These are phyloP conservation scores for Colletotrichum lentis DNA, from an alignment of 2,329 filamentous ascomycete species.

Conservation along the genomic window DNA sequence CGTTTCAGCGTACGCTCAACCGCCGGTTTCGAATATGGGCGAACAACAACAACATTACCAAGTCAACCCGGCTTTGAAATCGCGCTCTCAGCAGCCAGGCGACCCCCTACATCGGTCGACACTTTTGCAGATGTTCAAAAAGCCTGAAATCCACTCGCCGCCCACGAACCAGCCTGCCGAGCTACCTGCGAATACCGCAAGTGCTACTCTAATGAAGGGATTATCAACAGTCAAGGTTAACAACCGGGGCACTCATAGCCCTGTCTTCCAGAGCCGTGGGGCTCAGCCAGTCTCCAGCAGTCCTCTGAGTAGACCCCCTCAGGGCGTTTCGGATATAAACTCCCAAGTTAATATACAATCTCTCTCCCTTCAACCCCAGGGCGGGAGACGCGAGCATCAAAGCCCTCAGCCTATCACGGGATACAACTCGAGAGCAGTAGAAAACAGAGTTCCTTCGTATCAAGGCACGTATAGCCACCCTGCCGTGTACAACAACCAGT, in stretches of 20 bases:
- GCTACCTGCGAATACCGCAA: slow-evolving; percentile 32
- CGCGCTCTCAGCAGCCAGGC: slow-evolving; percentile 44
- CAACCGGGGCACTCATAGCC: slow-evolving; percentile 9
- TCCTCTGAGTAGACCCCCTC: slow-evolving; percentile 32
- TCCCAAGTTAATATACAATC: slow-evolving; percentile 18
- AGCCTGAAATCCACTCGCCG: slow-evolving; percentile 42
- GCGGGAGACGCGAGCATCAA: slow-evolving; percentile 3
- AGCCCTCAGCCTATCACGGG: slow-evolving; percentile 7
- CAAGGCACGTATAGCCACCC: slow-evolving; percentile 16
- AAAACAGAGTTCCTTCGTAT: slow-evolving; percentile 8
- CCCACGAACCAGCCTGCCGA: slow-evolving; percentile 22
- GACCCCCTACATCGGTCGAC: slow-evolving; percentile 54
- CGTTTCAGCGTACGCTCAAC: not conserved
- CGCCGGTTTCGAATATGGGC: not conserved
- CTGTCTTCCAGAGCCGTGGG: slow-evolving; percentile 17
- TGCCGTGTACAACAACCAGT: not conserved
- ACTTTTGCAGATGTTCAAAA: slow-evolving; percentile 64
- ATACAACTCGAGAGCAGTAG: slow-evolving; percentile 13
- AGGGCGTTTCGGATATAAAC: slow-evolving; percentile 7
- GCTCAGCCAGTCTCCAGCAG: slow-evolving; percentile 32
- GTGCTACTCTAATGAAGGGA: slow-evolving; percentile 28
- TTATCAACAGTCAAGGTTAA: slow-evolving; percentile 6
- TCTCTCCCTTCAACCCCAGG: slow-evolving; percentile 24
- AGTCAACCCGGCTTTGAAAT: slow-evolving; percentile 17
- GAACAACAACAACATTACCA: not conserved